phyloP scores from a whole-genome alignment of 2,329 filamentous ascomycete species.

The Bipolaris sorokiniana region DNA sequence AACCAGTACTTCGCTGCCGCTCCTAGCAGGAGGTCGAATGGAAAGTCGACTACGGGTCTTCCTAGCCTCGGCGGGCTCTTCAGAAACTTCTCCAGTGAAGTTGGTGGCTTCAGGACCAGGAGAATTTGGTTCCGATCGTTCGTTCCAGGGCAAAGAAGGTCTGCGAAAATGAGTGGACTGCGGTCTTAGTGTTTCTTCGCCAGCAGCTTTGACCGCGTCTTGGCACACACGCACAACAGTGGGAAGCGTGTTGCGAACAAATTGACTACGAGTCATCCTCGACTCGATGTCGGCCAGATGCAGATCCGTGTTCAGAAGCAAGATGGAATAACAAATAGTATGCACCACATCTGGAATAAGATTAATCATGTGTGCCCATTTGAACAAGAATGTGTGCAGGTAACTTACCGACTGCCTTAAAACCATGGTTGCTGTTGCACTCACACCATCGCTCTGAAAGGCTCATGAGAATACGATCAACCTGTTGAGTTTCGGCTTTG shows the following conservation, averaged over 20 bases:
- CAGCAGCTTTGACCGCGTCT: conserved; percentile 60
- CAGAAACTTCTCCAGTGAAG: conserved; percentile 35
- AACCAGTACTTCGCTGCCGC: conserved; percentile 44
- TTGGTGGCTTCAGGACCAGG: conserved; percentile 36
- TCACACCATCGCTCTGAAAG: conserved; percentile 91
- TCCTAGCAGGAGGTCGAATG: conserved; percentile 48
- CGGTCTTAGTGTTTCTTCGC: conserved; percentile 44
- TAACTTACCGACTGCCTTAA: conserved; percentile 80
- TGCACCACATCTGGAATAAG: conserved; percentile 79
- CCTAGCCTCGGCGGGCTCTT: conserved; percentile 47
- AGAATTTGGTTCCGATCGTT: conserved; percentile 45
- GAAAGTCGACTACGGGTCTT: conserved; percentile 52
- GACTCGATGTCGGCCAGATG: conserved; percentile 93
- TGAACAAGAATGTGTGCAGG: neutral
- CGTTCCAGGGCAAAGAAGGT: conserved; percentile 45
- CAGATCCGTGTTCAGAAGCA: conserved; percentile 93
- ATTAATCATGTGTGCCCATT: conserved; percentile 37
- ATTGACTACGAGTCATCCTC: conserved; percentile 95
- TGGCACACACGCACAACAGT: conserved; percentile 81
- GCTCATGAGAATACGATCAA: conserved; percentile 89
- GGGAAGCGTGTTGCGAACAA: conserved; percentile 94
- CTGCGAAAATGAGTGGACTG: conserved; percentile 43
- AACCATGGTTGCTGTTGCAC: conserved; percentile 91
- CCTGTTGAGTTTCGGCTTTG: conserved; percentile 92
- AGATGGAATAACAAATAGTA: conserved; percentile 94